A percentile compares a stretch with the other conserved stretches of the same genome.
These are phyloP conservation scores for Pisolithus sp. DNA, from an alignment of 768 basidiomycete genomes.

Conservation along the genomic window DNA sequence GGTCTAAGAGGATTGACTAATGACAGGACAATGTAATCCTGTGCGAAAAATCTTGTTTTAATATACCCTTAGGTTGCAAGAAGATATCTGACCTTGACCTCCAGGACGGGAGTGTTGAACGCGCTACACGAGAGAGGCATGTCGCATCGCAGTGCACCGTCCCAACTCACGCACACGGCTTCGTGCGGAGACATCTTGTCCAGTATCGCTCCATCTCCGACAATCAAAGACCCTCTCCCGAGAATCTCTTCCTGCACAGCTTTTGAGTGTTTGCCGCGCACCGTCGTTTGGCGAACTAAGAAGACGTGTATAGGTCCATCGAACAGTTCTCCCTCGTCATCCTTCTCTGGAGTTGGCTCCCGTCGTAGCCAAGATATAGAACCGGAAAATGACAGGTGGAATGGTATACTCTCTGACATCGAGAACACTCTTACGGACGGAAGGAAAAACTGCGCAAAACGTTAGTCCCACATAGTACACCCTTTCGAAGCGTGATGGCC, in stretches of 20 bases:
- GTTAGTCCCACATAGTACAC: not conserved
- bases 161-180: conserved; percentile 50
- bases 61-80: not conserved
- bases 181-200: conserved; percentile 15
- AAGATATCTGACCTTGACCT: conserved; percentile 40
- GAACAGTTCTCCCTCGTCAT: conserved; percentile 3
- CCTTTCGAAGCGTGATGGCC: conserved; percentile 1
- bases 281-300: conserved; percentile 47
- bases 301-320: conserved; percentile 40
- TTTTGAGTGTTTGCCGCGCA: conserved; percentile 24
- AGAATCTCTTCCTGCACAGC: conserved; percentile 27
- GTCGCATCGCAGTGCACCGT: conserved; percentile 45
- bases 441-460: conserved; percentile 46
- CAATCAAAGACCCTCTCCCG: conserved; percentile 40
- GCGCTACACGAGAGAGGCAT: conserved; percentile 37
- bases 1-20: conserved; percentile 35
- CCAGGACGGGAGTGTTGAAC: conserved; percentile 43
- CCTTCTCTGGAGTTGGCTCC: conserved; percentile 5
- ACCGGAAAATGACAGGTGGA: conserved; percentile 58
- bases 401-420: conserved; percentile 51
- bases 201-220: conserved; percentile 35
- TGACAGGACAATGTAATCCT: conserved; percentile 58
- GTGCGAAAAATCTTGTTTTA: conserved; percentile 1
- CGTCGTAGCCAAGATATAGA: conserved; percentile 30
- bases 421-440: conserved; percentile 56